Base-by-base conservation (phyloP, 352 stramenopile genomes). In the Pythium dissotocum region DNA sequence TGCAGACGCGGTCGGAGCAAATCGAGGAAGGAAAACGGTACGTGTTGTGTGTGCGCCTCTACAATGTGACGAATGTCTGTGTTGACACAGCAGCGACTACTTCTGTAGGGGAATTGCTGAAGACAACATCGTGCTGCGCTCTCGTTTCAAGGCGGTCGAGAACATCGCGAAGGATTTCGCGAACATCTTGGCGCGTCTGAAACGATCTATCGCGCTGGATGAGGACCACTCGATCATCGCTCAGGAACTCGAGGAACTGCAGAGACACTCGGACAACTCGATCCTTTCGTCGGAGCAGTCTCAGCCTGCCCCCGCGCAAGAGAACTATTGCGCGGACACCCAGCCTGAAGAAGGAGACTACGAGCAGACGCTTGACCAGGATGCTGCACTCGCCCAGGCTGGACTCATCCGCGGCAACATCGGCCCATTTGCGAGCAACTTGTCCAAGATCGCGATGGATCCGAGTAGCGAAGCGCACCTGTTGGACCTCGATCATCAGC, bases 241-340 rank as follows among this genome's bases (percentile, higher is more conserved):
- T 14, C 16, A 58, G 21, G 56, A 69, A 32, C 67, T 73, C 26
- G 67, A 66, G 49, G 67, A 56, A 14, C 58, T 61, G 13, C 53
- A 60, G 33, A 12, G 44, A 28, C 44, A 61, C 4, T 65, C 49
- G 4, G 63, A 73, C 24, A 66, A 59, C 12, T 71, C 64, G 18
- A 36, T 77, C 14, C 44, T 61, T 2, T 70, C 69, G 4, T 77
- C 67, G 0, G 74, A 80, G 51, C 63, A 73, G 1, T 77, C 73
- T 0, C 59, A 77, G n/a, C 70, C 70, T 16, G 42, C 70, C 10
- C 73, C 70, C 16, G 49, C 40, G 9, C 63, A 64, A 26, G 63
- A 71, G 18, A 58, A 65, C n/a, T 74, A 63, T 52, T 61, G 58
- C 42, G 51, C 56, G 1, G 69, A 75, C 18, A 75, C 69, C 2